phyloP scores from a whole-genome alignment of 2,329 filamentous ascomycete species.

The Gremmenia infestans region DNA sequence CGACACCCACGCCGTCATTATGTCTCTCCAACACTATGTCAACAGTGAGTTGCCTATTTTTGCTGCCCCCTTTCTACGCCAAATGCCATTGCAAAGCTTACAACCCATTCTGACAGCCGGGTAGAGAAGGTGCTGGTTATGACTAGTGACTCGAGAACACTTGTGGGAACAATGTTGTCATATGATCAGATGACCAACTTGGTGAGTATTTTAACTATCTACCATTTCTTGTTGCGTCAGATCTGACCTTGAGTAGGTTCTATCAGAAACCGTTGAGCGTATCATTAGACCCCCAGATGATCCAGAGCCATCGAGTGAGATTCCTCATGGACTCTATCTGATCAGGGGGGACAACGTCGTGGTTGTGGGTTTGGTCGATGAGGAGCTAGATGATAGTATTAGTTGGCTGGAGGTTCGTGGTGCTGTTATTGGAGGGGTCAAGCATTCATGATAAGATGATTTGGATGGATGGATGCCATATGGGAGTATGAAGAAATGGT shows the following conservation, averaged over 20 bases:
- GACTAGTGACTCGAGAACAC: constrained; percentile 84
- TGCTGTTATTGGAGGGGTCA: constrained; percentile 75
- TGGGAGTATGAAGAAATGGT: background rate
- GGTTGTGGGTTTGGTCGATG: constrained; percentile 83
- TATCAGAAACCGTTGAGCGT: constrained; percentile 78
- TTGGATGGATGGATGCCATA: background rate
- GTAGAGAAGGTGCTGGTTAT: constrained; percentile 88
- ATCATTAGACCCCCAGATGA: constrained; percentile 86
- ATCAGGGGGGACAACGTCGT: constrained; percentile 94
- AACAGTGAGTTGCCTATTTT: constrained; percentile 41
- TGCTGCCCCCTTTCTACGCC: background rate
- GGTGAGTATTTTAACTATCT: constrained; percentile 36
- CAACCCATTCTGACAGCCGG: constrained; percentile 32
- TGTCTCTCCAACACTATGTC: constrained; percentile 50
- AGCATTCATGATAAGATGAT: constrained; percentile 51
- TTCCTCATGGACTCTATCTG: constrained; percentile 82
- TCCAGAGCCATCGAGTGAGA: constrained; percentile 71
- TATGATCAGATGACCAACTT: constrained; percentile 92
- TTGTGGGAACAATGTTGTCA: constrained; percentile 76
- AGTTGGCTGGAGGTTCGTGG: constrained; percentile 91
- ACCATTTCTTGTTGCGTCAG: background rate
- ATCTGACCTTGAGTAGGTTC: constrained; percentile 48
- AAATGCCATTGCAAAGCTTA: constrained; percentile 25
- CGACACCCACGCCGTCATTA: constrained; percentile 25
- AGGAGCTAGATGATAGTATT: constrained; percentile 82